These are phyloP conservation scores for Trapa incisa DNA, from an alignment of 345 rosid genomes.

Conservation along the genomic window DNA sequence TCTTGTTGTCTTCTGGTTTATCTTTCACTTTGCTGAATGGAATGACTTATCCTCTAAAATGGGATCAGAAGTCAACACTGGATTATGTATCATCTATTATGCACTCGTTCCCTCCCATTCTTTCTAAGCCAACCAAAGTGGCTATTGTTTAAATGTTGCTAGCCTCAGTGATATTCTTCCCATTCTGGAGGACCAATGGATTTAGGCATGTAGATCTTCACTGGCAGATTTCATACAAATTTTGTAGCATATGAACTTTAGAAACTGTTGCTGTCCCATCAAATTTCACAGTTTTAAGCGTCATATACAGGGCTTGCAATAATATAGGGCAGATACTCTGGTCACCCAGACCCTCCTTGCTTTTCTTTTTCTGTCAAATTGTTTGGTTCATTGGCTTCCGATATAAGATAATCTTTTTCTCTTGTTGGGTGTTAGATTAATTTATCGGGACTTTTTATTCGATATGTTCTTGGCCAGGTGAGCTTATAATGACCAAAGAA, in stretches of 20 bases:
- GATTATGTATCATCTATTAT: neutral
- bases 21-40: neutral
- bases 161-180: neutral
- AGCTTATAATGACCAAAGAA: constrained; percentile 56
- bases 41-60: neutral
- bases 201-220: neutral
- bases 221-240: neutral
- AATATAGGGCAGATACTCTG: neutral
- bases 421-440: neutral
- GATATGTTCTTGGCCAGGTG: constrained; percentile 33
- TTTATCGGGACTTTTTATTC: neutral
- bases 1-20: neutral
- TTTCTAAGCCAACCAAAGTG: neutral
- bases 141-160: neutral
- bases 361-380: neutral
- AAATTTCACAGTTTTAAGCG: neutral
- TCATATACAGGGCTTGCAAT: neutral
- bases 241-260: neutral
- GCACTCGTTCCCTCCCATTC: neutral
- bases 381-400: neutral
- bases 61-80: neutral
- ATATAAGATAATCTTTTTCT: neutral
- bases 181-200: neutral
- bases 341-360: neutral
- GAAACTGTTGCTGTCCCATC: neutral